Evolutionary conservation across 306 rosid genomes (phyloP).

Genomic region (Cucurbita ficifolia): DNA sequence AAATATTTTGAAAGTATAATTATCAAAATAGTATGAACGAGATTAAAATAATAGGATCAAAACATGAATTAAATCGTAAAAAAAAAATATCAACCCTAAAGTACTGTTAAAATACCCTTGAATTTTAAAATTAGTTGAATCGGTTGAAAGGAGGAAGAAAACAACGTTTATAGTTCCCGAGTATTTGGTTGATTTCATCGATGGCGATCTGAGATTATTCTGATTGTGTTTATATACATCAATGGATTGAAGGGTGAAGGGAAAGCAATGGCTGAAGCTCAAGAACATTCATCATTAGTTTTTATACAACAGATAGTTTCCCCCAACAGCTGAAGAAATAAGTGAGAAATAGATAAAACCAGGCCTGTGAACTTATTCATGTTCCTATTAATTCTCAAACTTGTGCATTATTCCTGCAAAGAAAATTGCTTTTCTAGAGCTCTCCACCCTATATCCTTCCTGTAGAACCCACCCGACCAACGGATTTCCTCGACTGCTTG

Average conservation of each 20-base stretch:
- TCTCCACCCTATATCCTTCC: constrained; percentile 93
- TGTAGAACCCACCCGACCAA: constrained; percentile 85
- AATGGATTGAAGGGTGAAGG: background rate
- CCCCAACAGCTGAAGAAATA: background rate
- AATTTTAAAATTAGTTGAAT: too few relatives aligned
- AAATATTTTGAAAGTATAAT: too few relatives aligned
- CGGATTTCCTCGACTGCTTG: constrained; percentile 48
- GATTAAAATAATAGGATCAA: too few relatives aligned
- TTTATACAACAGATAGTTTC: background rate
- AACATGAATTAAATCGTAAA: too few relatives aligned
- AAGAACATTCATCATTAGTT: background rate
- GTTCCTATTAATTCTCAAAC: background rate
- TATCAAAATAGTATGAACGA: too few relatives aligned
- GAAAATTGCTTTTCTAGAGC: constrained; percentile 49
- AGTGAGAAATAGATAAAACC: background rate
- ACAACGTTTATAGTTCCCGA: too few relatives aligned
- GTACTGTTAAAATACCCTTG: too few relatives aligned
- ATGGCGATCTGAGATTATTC: background rate
- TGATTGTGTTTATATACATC: background rate
- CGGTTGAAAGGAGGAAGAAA: too few relatives aligned
- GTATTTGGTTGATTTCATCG: background rate
- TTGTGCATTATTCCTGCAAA: constrained; percentile 19
- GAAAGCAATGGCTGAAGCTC: background rate
- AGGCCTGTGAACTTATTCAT: background rate
- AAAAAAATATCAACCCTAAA: too few relatives aligned